phyloP scores from a whole-genome alignment of 345 rosid genomes.

The Punica granatum region DNA sequence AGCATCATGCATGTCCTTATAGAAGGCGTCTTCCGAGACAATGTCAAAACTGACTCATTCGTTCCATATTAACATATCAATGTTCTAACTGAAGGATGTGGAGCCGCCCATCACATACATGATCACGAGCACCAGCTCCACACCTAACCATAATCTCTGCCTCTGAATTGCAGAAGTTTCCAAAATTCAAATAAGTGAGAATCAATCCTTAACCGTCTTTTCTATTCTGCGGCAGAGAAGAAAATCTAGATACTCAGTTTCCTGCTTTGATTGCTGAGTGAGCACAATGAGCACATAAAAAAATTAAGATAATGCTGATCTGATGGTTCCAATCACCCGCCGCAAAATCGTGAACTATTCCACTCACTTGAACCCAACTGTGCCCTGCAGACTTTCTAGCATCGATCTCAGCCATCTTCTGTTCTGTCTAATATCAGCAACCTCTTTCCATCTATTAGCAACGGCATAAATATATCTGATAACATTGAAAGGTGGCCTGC shows the following conservation, averaged over 20 bases:
- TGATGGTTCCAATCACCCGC: conserved; percentile 43
- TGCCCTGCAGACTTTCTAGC: conserved; percentile 49
- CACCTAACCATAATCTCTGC: neutral
- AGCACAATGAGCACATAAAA: conserved; percentile 23
- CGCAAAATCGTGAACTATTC: conserved; percentile 47
- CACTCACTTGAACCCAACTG: conserved; percentile 44
- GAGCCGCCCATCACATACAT: neutral
- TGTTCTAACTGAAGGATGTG: neutral
- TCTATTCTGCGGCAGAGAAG: neutral
- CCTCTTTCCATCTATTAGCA: conserved; percentile 38
- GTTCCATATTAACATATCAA: neutral
- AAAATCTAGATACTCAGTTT: conserved; percentile 15
- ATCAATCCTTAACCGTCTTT: neutral
- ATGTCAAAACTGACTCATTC: neutral
- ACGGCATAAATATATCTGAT: conserved; percentile 31
- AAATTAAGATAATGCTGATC: conserved; percentile 19
- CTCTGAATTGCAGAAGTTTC: neutral
- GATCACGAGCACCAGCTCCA: neutral
- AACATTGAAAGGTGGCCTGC: conserved; percentile 32
- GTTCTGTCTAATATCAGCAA: conserved; percentile 24
- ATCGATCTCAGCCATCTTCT: conserved; percentile 41
- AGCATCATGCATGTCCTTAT: neutral
- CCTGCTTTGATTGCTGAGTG: conserved; percentile 17
- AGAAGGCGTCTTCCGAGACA: neutral
- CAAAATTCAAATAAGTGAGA: neutral